Base-by-base conservation (phyloP, 495 filamentous ascomycete species). In the Podospora bellae-mahoneyi region DNA sequence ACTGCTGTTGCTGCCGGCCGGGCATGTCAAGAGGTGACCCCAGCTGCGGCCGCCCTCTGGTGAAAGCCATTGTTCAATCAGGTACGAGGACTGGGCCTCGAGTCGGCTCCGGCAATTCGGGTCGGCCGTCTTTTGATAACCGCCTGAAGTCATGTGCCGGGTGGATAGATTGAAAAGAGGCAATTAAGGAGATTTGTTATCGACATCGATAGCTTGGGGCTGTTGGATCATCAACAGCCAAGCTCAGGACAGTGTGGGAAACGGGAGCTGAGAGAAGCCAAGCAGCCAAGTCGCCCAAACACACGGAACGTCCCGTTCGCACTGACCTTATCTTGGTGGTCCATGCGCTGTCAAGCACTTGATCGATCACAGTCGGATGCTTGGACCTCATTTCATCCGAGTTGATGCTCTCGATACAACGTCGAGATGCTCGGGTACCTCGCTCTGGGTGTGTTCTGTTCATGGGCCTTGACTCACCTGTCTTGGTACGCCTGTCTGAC, bases 91-190 rank as follows among this genome's bases (percentile, higher is more conserved):
- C 5, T 3, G 18, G 30, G 64, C 28, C 13, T 66, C 23, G 19
- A 18, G 56, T 23, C 56, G 23, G 65, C 54, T 58, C 66, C 66
- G 55, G 55, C 34, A 54, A 18, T 18, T 23, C 64, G 66, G 66
- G 54, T 68, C 66, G 60, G 53, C 66, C 60, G 60, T 64, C n/a
- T 63, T 28, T 59, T 5, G 58, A 48, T 56, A 67, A 27, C 65
- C 65, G 65, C 65, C 64, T 48, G 39, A 18, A 48, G 13, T 48
- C 39, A 48, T 48, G 39, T 48, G 39, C 39, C 39, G 13, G 39
- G 39, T 2, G 39, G 13, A 16, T 48, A 1, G 15, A 18, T 48
- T 48, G 39, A 16, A 48, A 48, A 48, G 39, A 48, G 39, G 39
- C 39, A 59, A 59, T 59, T 20, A 18, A 9, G 56, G 19, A 48